Evolutionary conservation across 805 yeast genomes (phyloP), one percentile per base, ranked within the genome.

Genomic region (Saturnispora sekii): DNA sequence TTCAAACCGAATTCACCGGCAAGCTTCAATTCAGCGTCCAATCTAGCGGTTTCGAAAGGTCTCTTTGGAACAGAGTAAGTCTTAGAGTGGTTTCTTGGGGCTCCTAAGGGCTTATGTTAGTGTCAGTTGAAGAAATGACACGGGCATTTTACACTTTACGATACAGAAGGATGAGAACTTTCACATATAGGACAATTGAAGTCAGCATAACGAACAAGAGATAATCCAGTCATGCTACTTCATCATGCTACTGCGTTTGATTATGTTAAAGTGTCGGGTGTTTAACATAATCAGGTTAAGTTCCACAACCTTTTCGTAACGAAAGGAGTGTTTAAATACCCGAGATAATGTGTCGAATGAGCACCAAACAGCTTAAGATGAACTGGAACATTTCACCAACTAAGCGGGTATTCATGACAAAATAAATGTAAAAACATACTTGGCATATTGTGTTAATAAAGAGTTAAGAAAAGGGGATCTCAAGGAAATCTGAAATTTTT

Each of bases 1-100:
- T 88, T 90, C 71, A 93, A 84, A 82, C 98, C 98, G 84, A 76
- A 89, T 76, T 93, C 97, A 81, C 98, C 98, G 68, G 95, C 97
- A 69, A 93, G 85, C 78, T 93, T 90, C 73, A 93, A 85, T 78
- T 93, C 98, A 70, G 96, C 87, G 67, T 93, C 98, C 73, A 93
- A 82, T 83, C 98, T 96, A 73, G 97, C 94, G 61, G 94, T 85
- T 79, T 93, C 99, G 81, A 84, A 93, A 59, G 97, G 97, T 74
- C 95, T 87, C 83, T 86, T 88, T 79, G 99, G 99, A 70, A 90
- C 96, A 68, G 96, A 76, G 87, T 86, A 93, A 68, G 99, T 93
- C 88, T 93, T 93, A 64, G 98, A 90, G 84, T 90, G 84, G 69
- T 95, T 87, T 80, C 95, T 85, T 78, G 98, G 97, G 65, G 96